Percentiles rank a stretch among this genome's conserved stretches.
These are phyloP conservation scores for Lasiosphaeris hirsuta DNA, from an alignment of 495 filamentous ascomycete species.

Conservation along the genomic window DNA sequence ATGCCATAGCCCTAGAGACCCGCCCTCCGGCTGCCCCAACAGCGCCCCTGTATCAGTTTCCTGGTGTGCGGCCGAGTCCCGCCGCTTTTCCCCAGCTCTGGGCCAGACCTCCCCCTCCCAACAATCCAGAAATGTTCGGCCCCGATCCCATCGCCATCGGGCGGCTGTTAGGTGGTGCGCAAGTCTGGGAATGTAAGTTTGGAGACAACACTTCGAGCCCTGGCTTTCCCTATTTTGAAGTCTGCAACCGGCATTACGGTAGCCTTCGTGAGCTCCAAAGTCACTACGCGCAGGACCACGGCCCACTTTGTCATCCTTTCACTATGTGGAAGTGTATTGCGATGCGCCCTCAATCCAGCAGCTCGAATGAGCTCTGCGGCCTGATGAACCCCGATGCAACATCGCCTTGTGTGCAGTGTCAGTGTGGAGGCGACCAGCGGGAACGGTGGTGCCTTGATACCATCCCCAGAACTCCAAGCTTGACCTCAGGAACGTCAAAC, in stretches of 20 bases:
- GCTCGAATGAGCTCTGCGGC: neutral
- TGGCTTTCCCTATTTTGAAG: neutral
- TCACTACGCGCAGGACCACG: constrained; percentile 10
- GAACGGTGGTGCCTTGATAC: constrained; percentile 7
- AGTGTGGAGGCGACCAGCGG: neutral
- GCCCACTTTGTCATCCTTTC: neutral
- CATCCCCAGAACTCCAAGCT: neutral
- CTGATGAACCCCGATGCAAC: neutral
- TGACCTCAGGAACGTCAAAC: neutral
- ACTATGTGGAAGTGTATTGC: constrained; percentile 3
- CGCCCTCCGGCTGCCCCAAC: too few species aligned
- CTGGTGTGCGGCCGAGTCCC: too few species aligned
- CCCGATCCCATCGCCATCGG: neutral
- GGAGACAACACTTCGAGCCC: neutral
- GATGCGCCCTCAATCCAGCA: neutral
- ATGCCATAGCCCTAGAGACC: too few species aligned
- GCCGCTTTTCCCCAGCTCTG: too few species aligned
- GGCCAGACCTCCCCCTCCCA: neutral
- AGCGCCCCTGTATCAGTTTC: too few species aligned
- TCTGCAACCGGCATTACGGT: neutral
- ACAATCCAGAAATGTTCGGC: neutral
- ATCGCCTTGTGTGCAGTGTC: neutral
- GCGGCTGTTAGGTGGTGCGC: constrained; percentile 3
- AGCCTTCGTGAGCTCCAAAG: neutral
- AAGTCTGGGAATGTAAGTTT: constrained; percentile 12